Evolutionary conservation across 2,329 filamentous ascomycete genomes (phyloP), one percentile per base, ranked within the genome.

Genomic region (Sarocladiaceae sp.): DNA sequence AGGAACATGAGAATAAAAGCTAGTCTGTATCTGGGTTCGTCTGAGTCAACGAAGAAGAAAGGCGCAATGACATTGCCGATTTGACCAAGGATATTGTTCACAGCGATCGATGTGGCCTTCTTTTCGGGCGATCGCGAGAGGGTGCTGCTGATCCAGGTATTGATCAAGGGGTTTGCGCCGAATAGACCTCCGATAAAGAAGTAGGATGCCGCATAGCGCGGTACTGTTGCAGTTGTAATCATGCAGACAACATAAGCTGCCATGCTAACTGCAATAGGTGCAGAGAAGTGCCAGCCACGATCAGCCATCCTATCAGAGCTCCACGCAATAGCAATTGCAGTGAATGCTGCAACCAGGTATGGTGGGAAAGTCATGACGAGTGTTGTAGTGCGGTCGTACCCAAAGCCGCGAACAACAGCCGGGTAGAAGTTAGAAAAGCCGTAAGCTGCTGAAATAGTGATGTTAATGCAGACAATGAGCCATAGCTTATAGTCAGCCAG

Each of bases 171-270:
- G 42, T 66, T 67, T 9, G 60, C 60, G 1, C 55, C 51, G 39
- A 54, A 55, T 3, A 50, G 48, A 6, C 55, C 55, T 3, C 47
- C 46, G 0, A 52, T 39, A 10, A 55, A 56, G 4, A 57, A 26
- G 44, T 57, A 57, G 1, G 52, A 51, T 18, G 53, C 49, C 3
- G 52, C 48, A 4, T 57, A 57, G 15, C 53, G 52, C 0, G 53
- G 53, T 0, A 50, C 40, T 0, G 33, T 37, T 1, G 51, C 55
- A 1, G 37, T 31, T 2, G 42, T 43, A 0, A 73, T 62, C 2
- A 77, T 77, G 3, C 74, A 74, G 15, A 83, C 63, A 15, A 45
- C 50, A 44, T 58, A 66, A 31, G 61, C 58, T 11, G 53, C 52
- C 6, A 58, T 55, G 67, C 7, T 78, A 56, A 50, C 82, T 82